A percentile compares a stretch with the other conserved stretches of the same genome.
phyloP scores from a whole-genome alignment of 345 rosid genomes.

The Brassica incana region DNA sequence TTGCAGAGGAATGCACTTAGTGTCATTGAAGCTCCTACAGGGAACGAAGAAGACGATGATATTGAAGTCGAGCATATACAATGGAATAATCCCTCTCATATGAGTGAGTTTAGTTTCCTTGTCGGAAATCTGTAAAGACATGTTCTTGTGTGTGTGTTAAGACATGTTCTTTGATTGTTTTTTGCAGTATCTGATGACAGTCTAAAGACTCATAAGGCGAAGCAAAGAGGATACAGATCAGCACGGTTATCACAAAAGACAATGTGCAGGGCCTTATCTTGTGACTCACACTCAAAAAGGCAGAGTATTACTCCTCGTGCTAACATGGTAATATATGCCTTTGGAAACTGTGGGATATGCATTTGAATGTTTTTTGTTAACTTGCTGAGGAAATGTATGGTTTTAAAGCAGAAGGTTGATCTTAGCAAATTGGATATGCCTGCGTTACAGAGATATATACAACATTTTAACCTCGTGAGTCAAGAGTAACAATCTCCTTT shows the following conservation, averaged over 20 bases:
- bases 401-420: constrained; percentile 68
- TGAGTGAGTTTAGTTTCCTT: constrained; percentile 54
- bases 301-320: constrained; percentile 54
- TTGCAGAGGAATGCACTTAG: constrained; percentile 99
- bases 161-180: constrained; percentile 8
- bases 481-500: not conserved
- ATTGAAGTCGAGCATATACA: constrained; percentile 63
- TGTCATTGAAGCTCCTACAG: constrained; percentile 93
- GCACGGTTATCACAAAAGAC: constrained; percentile 74
- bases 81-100: constrained; percentile 75
- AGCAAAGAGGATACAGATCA: constrained; percentile 67
- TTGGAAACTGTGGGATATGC: not conserved
- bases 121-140: not conserved
- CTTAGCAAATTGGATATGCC: constrained; percentile 87
- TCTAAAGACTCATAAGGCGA: constrained; percentile 77
- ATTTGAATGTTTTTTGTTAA: not conserved
- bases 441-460: constrained; percentile 83
- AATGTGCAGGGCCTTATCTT: constrained; percentile 65
- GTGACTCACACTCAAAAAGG: constrained; percentile 80
- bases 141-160: not conserved
- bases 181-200: constrained; percentile 75
- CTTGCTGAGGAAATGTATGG: not conserved
- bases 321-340: constrained; percentile 53
- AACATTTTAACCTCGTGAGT: constrained; percentile 90
- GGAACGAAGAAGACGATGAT: constrained; percentile 83